Evolutionary conservation across 1,284 basidiomycete genomes (phyloP).

Genomic region (Pyrrhoderma noxium): DNA sequence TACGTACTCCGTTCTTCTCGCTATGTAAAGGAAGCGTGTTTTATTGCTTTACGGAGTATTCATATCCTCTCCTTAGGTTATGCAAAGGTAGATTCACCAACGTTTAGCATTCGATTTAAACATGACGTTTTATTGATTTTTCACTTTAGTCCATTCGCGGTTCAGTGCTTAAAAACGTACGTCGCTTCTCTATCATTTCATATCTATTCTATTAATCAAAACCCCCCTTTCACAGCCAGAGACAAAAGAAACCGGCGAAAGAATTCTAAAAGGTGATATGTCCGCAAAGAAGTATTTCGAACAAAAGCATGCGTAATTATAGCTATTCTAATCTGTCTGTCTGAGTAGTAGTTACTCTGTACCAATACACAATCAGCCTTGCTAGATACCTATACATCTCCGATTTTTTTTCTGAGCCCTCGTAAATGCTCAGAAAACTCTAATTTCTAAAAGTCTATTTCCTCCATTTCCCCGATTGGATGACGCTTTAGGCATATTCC

Average conservation of each 20-base stretch:
- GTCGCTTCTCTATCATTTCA: background rate
- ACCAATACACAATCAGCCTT: background rate
- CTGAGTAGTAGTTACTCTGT: background rate
- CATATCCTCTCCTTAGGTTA: conserved; percentile 4
- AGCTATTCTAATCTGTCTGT: background rate
- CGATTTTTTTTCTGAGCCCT: background rate
- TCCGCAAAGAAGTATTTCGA: conserved; percentile 19
- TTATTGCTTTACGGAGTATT: background rate
- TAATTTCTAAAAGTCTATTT: conserved; percentile 9
- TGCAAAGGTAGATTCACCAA: conserved; percentile 15
- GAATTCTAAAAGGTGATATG: conserved; percentile 39
- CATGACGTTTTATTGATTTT: too few species aligned
- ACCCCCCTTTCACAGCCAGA: conserved; percentile 22
- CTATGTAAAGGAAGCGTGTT: background rate
- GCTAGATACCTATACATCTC: background rate
- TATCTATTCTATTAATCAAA: background rate
- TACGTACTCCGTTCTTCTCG: conserved; percentile 1
- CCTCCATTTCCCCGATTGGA: too few species aligned
- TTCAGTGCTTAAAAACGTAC: conserved; percentile 9
- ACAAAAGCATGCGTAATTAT: conserved; percentile 15
- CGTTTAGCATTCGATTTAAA: background rate
- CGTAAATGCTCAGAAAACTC: background rate
- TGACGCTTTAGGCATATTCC: too few species aligned
- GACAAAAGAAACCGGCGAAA: conserved; percentile 41
- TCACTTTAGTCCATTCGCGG: conserved; percentile 13